A percentile compares a stretch with the other conserved stretches of the same genome.
Conservation (phyloP, 371 early-diverging fungal genomes). For the Gilbertella persicaria region DNA sequence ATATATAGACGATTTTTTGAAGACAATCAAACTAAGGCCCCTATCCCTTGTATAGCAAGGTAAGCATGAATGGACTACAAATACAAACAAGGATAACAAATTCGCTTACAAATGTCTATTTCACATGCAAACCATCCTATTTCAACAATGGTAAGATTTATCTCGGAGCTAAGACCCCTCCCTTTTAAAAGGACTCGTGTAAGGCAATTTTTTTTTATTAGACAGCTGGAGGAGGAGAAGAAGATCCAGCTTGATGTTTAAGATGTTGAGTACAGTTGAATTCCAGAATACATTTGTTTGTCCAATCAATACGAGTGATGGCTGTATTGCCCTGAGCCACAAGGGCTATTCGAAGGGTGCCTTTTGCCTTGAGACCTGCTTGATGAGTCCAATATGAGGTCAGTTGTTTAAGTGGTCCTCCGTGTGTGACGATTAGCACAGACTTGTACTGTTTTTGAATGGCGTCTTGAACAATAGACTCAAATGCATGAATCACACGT, state of each 20-base stretch:
- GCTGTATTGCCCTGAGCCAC: constrained; percentile 44
- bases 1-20: no score
- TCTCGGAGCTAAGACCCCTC: neutral
- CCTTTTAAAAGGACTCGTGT: no score
- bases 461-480: constrained; percentile 25
- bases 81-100: no score
- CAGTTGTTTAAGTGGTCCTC: constrained; percentile 34
- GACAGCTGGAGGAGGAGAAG: constrained; percentile 21
- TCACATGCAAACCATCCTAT: no score
- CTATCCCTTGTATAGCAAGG: no score
- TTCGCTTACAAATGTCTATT: no score
- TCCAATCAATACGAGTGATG: constrained; percentile 21
- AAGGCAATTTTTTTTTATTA: constrained; percentile 4
- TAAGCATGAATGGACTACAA: no score
- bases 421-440: constrained; percentile 44
- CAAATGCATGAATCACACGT: constrained; percentile 25
- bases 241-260: neutral
- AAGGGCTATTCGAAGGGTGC: neutral
- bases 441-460: constrained; percentile 11
- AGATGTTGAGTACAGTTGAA: constrained; percentile 33
- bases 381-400: constrained; percentile 24
- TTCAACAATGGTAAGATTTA: no score
- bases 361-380: constrained; percentile 1
- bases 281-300: constrained; percentile 12
- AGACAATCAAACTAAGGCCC: no score